These are phyloP conservation scores for Alternaria sp. DNA, from an alignment of 2,329 filamentous ascomycete genomes.

Conservation along the genomic window DNA sequence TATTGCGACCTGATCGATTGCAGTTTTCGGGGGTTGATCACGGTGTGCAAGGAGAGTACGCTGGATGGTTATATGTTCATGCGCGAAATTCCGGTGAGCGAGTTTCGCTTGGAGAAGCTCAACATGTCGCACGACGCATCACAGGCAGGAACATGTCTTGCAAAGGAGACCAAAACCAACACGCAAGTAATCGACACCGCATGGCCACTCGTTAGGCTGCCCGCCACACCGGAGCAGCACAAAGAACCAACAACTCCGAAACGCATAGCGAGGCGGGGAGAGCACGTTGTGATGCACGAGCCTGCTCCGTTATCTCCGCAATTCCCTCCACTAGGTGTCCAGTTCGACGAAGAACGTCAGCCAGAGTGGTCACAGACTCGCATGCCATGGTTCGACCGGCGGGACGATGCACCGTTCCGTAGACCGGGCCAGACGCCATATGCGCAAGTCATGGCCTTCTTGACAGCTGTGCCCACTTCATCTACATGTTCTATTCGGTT, in stretches of 20 bases:
- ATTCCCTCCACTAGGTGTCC: neutral
- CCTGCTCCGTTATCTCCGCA: neutral
- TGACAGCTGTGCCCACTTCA: too few species aligned
- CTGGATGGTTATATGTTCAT: neutral
- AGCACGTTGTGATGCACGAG: neutral
- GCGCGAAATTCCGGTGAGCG: neutral
- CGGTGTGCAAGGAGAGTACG: neutral
- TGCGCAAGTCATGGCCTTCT: neutral
- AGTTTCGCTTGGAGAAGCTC: slow-evolving; percentile 4
- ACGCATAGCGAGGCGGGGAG: neutral
- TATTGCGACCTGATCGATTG: slow-evolving; percentile 2
- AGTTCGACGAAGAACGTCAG: slow-evolving; percentile 7
- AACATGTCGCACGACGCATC: neutral
- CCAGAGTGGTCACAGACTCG: slow-evolving; percentile 10
- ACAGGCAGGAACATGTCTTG: neutral
- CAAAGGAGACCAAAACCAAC: neutral
- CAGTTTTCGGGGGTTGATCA: neutral
- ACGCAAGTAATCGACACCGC: neutral
- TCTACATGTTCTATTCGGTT: neutral
- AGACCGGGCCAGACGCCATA: slow-evolving; percentile 2
- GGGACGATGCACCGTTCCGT: slow-evolving; percentile 9
- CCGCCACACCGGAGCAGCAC: neutral
- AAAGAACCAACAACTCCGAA: neutral
- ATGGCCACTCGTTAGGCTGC: neutral
- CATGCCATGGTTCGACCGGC: neutral